Evolutionary conservation across 148 eudicot species (phyloP).

Genomic region (Limonium bicolor): DNA sequence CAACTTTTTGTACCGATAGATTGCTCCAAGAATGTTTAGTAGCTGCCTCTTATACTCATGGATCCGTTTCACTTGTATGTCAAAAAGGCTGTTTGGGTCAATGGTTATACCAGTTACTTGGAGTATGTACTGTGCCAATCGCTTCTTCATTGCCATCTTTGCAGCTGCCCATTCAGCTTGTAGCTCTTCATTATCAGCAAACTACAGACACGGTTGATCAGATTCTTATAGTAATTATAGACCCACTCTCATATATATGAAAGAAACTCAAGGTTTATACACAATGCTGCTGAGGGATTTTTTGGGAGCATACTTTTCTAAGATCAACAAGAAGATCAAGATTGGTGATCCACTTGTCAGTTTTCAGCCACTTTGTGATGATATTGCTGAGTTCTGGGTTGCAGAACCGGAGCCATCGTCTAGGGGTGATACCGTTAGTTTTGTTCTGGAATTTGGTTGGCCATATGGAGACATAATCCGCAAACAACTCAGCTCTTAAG

Average conservation of each 20-base stretch:
- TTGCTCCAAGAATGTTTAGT: conserved; percentile 70
- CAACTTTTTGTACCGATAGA: conserved; percentile 84
- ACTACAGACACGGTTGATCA: no score
- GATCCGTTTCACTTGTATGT: conserved; percentile 95
- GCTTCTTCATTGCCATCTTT: conserved; percentile 88
- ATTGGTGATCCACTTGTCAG: conserved; percentile 91
- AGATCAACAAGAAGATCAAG: conserved; percentile 76
- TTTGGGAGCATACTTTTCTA: conserved; percentile 43
- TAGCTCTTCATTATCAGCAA: conserved; percentile 68
- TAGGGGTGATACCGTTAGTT: conserved; percentile 98
- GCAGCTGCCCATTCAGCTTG: conserved; percentile 95
- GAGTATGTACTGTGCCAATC: conserved; percentile 63
- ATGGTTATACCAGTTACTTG: conserved; percentile 74
- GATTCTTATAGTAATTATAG: no score
- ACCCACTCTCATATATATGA: no score
- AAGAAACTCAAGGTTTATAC: no score
- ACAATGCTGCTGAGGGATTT: no score
- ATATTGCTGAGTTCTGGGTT: conserved; percentile 82
- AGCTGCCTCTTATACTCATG: conserved; percentile 99
- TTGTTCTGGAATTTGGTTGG: conserved; percentile 93
- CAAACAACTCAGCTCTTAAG: conserved; percentile 72
- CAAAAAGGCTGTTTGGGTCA: conserved; percentile 87
- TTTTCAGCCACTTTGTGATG: conserved; percentile 87
- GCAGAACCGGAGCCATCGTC: conserved; percentile 93
- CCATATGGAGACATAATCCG: conserved; percentile 93